phyloP scores from a whole-genome alignment of 345 rosid genomes.

The Odontarrhena argentea region DNA sequence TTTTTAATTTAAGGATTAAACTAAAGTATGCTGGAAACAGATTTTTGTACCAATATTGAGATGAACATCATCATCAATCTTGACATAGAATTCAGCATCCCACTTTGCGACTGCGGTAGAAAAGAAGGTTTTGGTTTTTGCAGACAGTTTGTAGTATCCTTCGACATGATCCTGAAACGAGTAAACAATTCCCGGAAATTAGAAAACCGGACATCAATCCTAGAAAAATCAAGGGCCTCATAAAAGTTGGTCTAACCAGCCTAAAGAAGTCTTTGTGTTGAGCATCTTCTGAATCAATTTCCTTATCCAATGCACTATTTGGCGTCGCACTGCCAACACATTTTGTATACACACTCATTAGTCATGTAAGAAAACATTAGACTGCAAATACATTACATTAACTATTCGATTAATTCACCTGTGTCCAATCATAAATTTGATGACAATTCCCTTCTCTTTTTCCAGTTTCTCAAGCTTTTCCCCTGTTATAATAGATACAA shows the following conservation, averaged over 20 bases:
- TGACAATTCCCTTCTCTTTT: conserved; percentile 82
- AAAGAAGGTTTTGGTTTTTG: conserved; percentile 91
- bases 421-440: conserved; percentile 97
- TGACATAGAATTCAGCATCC: conserved; percentile 93
- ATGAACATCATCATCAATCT: conserved; percentile 98
- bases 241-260: conserved; percentile 58
- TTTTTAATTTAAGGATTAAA: conserved; percentile 8
- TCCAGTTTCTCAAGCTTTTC: conserved; percentile 78
- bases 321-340: conserved; percentile 66
- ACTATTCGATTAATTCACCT: conserved; percentile 50
- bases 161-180: conserved; percentile 80
- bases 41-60: conserved; percentile 80
- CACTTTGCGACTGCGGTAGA: conserved; percentile 86
- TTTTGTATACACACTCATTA: conserved; percentile 19
- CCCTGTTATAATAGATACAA: conserved; percentile 45
- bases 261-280: conserved; percentile 94
- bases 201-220: conserved; percentile 1
- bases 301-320: conserved; percentile 81
- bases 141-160: conserved; percentile 94
- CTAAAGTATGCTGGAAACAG: background rate
- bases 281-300: conserved; percentile 90
- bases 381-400: background rate
- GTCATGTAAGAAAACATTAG: conserved; percentile 22
- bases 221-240: background rate
- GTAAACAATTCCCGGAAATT: conserved; percentile 11